Base-by-base conservation (phyloP, 768 basidiomycete species). In the Xerocomus brunneocitrinus region DNA sequence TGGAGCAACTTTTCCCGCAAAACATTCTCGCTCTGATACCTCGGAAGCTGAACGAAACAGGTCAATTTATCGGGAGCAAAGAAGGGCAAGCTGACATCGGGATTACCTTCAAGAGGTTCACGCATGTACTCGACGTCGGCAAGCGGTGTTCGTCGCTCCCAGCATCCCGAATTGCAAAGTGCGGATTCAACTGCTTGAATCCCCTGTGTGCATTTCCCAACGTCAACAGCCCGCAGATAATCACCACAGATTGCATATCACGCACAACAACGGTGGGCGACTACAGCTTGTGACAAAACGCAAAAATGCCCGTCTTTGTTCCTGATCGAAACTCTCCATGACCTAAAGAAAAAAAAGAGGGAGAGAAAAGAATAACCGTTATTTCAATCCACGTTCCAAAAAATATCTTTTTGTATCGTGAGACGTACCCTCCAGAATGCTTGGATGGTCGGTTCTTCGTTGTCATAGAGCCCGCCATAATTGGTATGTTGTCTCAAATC, bases 251-350 rank as follows among this genome's bases (percentile, higher is more conserved):
- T 13, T n/a, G 9, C n/a, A 6, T 2, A 19, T 22, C 28, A 74
- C 87, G 60, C 59, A 91, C 85, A 95, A 74, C 27, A 98, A 72
- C 0, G 93, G 95, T 0, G 95, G 91, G 14, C 92, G 79, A 61
- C 89, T 87, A 61, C 92, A 94, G 58, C 90, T 92, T 16, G 97
- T 98, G 19, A 93, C 95, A 61, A 98, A 99, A 13, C 91, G 80
- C 53, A 99, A 70, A 52, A 98, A 74, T 2, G 82, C 77, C 42
- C 84, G 76, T 13, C 87, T 80, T 60, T 98, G 85, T 43, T 90
- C 86, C 54, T 92, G 85, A 52, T 83, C 79, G 64, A 99, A 90
- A 3, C 80, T 71, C 34, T 85, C 79, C 54, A 95, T 80, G 27
- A 97, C 91, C 82, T 88, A 50, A 24, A 3, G 28, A 25, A 6